Base-by-base conservation (phyloP, 371 early-diverging fungal genomes). In the Circinella minor region DNA sequence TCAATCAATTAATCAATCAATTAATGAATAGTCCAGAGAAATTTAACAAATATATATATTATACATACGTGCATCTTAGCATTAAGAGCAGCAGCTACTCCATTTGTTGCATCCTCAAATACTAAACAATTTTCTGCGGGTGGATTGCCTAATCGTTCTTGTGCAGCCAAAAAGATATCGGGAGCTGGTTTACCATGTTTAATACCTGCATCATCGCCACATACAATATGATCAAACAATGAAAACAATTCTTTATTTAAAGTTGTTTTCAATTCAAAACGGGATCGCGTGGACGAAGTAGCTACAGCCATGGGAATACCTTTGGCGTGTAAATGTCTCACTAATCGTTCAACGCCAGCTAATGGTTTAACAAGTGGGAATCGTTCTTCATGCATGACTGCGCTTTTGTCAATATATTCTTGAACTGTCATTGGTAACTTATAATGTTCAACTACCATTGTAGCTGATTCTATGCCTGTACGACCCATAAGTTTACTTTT, bases 91-190 rank as follows among this genome's bases (percentile, higher is more conserved):
- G 97, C 96, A 69, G 90, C 70, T 9, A 96, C 91, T 18, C 98
- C 98, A 63, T 88, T 86, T 4, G 86, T 77, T 7, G 97, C 91
- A 72, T 98, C 97, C 76, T 98, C 98, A 89, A 98, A 97, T 15
- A 96, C 97, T 27, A 98, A 81, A 76, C 96, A 95, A 36, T 86
- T 83, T 7, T 81, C 82, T 3, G 87, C 77, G 67, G 82, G 74
- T 3, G 87, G 83, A 63, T 77, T 75, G 49, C 85, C 86, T 18
- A 88, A 66, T 62, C 81, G 75, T 36, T 78, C 62, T 69, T 80
- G 78, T 17, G 95, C 97, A 9, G 86, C 91, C 38, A 91, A 82
- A 77, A 97, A 98, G 18, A 96, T 82, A 75, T 98, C 98, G 0
- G 98, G 97, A 14, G 91, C 83, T 5, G 98, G 98, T 78, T 98